These are phyloP conservation scores for Ascoidea rubescens DNA, from an alignment of 805 yeast species.

Conservation along the genomic window DNA sequence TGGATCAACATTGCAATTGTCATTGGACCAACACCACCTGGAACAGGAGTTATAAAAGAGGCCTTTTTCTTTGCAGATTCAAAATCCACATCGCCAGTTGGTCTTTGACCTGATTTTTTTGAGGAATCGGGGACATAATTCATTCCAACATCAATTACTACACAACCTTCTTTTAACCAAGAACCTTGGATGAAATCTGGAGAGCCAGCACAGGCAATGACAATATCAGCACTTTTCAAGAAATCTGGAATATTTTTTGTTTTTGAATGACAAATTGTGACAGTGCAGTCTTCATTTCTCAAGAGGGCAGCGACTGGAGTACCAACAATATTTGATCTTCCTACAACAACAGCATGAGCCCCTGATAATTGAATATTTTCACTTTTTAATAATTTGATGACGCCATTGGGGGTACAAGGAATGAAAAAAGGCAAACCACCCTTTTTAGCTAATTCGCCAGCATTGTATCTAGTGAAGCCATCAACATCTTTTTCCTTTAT, in stretches of 20 bases:
- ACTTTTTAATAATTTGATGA: constrained; percentile 63
- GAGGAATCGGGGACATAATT: constrained; percentile 70
- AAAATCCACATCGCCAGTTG: constrained; percentile 94
- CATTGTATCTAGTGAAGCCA: constrained; percentile 81
- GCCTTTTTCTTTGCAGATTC: constrained; percentile 51
- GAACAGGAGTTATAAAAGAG: constrained; percentile 81
- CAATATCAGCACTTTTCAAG: constrained; percentile 66
- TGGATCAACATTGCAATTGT: constrained; percentile 91
- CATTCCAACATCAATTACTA: constrained; percentile 91
- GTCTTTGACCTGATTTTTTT: constrained; percentile 62
- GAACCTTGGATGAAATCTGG: constrained; percentile 78
- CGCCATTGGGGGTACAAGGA: constrained; percentile 95
- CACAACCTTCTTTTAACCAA: constrained; percentile 74
- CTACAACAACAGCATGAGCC: constrained; percentile 78
- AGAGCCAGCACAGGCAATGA: constrained; percentile 84
- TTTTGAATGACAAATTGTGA: constrained; percentile 72
- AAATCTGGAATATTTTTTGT: constrained; percentile 45
- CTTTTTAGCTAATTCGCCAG: constrained; percentile 81
- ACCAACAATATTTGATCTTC: constrained; percentile 94
- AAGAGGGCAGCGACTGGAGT: constrained; percentile 81
- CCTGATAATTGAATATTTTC: constrained; percentile 62
- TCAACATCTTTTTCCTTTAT: constrained; percentile 80
- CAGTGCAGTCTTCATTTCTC: constrained; percentile 62
- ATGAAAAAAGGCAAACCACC: constrained; percentile 72
- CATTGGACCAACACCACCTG: constrained; percentile 99